A percentile compares a stretch with the other conserved stretches of the same genome.
Conservation (phyloP, 192 early-diverging fungal genomes). For the Funneliformis geosporum region DNA sequence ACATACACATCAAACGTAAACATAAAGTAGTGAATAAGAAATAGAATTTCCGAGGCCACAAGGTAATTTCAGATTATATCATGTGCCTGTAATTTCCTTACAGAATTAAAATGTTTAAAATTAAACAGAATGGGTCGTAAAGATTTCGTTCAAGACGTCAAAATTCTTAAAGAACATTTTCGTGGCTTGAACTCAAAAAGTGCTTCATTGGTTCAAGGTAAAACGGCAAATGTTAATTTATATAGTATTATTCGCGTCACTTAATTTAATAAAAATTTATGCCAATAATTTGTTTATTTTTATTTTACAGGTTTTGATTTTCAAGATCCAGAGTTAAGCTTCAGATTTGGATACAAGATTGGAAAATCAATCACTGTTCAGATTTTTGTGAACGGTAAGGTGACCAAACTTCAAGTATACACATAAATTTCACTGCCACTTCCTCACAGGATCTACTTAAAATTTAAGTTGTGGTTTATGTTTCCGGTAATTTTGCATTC, state of each 20-base stretch:
- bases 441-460: background rate
- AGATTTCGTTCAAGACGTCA: constrained; percentile 36
- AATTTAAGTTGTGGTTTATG: constrained; percentile 5
- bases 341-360: constrained; percentile 18
- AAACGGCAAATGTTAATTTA: background rate
- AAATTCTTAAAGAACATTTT: constrained; percentile 33
- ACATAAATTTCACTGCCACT: background rate
- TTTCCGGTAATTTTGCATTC: background rate
- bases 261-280: no score
- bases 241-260: background rate
- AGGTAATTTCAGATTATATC: background rate
- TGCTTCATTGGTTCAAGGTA: constrained; percentile 30
- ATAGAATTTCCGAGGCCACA: background rate
- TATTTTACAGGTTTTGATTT: constrained; percentile 34
- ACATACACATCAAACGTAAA: background rate
- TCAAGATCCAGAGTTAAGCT: constrained; percentile 36
- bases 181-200: constrained; percentile 24
- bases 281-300: no score
- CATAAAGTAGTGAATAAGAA: background rate
- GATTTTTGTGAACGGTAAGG: constrained; percentile 30
- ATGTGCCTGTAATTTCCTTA: background rate
- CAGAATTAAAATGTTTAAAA: background rate
- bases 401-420: background rate
- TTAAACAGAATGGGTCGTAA: constrained; percentile 31
- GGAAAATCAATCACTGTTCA: constrained; percentile 33